Conservation (phyloP, 1,284 basidiomycete species). For the Quambalaria eucalypti region DNA sequence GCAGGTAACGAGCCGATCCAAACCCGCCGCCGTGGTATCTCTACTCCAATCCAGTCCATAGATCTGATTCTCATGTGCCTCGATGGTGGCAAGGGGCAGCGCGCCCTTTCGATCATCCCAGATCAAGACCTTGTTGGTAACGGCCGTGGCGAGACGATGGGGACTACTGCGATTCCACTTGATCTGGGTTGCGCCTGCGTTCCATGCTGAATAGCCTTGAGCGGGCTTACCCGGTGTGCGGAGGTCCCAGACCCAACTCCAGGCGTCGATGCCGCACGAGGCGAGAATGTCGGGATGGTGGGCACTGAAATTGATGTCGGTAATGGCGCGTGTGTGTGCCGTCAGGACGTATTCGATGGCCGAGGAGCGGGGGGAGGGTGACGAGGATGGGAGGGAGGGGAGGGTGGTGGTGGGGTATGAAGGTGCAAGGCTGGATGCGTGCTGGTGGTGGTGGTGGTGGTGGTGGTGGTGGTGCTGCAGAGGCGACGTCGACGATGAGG, state of each 20-base stretch:
- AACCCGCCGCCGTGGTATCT: constrained; percentile 20
- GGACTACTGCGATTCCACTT: constrained; percentile 26
- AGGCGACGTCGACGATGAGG: constrained; percentile 9
- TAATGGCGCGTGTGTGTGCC: constrained; percentile 42
- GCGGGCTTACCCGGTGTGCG: constrained; percentile 33
- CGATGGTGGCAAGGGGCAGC: constrained; percentile 27
- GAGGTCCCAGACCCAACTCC: constrained; percentile 45
- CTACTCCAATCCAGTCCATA: constrained; percentile 46
- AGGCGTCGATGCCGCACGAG: constrained; percentile 42
- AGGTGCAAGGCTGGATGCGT: constrained; percentile 1
- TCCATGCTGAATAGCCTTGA: constrained; percentile 43
- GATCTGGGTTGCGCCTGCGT: constrained; percentile 43
- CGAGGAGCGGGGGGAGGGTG: constrained; percentile 12
- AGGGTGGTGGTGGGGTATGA: not conserved
- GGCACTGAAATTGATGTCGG: constrained; percentile 46
- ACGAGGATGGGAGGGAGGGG: not conserved
- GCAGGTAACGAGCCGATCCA: constrained; percentile 42
- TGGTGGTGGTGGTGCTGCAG: too few species aligned
- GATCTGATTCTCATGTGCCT: constrained; percentile 42
- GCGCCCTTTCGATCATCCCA: constrained; percentile 44
- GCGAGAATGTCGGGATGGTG: constrained; percentile 43
- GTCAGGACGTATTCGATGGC: constrained; percentile 38
- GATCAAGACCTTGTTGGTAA: constrained; percentile 34
- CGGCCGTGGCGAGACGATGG: constrained; percentile 14
- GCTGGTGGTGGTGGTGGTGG: not conserved